Conservation (phyloP, 2,329 filamentous ascomycete species). For the Cladosporium sphaerospermum region DNA sequence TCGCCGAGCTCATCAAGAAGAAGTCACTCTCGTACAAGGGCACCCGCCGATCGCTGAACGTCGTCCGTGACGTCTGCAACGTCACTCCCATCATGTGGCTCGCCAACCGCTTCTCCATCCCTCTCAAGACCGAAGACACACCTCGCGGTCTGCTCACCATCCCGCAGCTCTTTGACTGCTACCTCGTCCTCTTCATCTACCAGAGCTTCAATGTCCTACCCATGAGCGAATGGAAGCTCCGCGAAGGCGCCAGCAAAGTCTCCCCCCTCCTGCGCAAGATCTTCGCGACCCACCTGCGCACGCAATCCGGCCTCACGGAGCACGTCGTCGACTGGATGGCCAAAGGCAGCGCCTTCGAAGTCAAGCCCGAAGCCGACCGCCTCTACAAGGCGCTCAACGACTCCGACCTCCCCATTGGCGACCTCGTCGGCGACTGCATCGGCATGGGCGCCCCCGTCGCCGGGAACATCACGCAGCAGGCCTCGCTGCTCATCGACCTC, state of each 20-base stretch:
- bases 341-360: constrained; percentile 45
- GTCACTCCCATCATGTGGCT: constrained; percentile 59
- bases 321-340: constrained; percentile 35
- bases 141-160: constrained; percentile 50
- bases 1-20: constrained; percentile 40
- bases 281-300: constrained; percentile 41
- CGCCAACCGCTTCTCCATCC: constrained; percentile 58
- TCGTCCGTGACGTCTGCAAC: constrained; percentile 61
- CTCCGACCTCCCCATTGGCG: constrained; percentile 41
- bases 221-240: constrained; percentile 43
- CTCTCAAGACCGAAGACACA: constrained; percentile 57
- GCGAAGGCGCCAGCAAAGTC: constrained; percentile 39
- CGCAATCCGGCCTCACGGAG: constrained; percentile 39
- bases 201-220: constrained; percentile 50
- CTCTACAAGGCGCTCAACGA: constrained; percentile 46
- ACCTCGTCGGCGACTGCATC: constrained; percentile 32
- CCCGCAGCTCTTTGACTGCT: constrained; percentile 42
- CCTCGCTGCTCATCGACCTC: constrained; percentile 48
- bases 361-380: constrained; percentile 45
- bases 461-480: constrained; percentile 48
- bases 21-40: constrained; percentile 43
- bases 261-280: constrained; percentile 35
- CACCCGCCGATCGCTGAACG: constrained; percentile 31
- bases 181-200: constrained; percentile 44
- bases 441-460: constrained; percentile 45